Conservation (phyloP, 176 grass and related monocot species). For the Aegilops tauschii region DNA sequence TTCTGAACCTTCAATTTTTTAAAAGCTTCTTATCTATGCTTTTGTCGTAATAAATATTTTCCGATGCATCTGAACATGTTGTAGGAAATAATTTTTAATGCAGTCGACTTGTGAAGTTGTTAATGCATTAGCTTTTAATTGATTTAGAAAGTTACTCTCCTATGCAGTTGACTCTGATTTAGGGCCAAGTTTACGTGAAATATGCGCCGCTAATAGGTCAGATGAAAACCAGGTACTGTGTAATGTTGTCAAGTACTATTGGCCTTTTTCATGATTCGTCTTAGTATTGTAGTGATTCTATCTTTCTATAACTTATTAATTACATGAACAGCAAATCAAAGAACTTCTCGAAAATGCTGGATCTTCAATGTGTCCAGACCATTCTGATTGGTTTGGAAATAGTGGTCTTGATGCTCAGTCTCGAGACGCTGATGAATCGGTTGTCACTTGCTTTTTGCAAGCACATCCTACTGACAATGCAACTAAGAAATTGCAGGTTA, state of each 20-base stretch:
- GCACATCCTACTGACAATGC: conserved; percentile 79
- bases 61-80: not conserved
- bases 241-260: conserved; percentile 12
- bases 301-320: conserved; percentile 11
- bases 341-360: conserved; percentile 75
- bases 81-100: not conserved
- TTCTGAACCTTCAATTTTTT: not conserved
- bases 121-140: conserved; percentile 7
- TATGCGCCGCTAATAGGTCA: conserved; percentile 74
- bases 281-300: not conserved
- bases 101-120: conserved; percentile 4
- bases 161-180: conserved; percentile 61
- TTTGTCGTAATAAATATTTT: not conserved
- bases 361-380: conserved; percentile 80
- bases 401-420: conserved; percentile 53
- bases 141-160: conserved; percentile 23
- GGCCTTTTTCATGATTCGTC: conserved; percentile 9
- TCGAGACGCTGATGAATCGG: conserved; percentile 50
- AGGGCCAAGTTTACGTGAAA: conserved; percentile 75
- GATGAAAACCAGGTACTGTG: conserved; percentile 81
- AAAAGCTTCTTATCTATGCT: not conserved
- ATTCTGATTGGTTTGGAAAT: conserved; percentile 84
- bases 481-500: conserved; percentile 89
- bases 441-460: conserved; percentile 76
- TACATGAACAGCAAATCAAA: conserved; percentile 67